Evolutionary conservation across 1,139 yeast genomes (phyloP).

Genomic region (Zygotorulaspora mrakii): DNA sequence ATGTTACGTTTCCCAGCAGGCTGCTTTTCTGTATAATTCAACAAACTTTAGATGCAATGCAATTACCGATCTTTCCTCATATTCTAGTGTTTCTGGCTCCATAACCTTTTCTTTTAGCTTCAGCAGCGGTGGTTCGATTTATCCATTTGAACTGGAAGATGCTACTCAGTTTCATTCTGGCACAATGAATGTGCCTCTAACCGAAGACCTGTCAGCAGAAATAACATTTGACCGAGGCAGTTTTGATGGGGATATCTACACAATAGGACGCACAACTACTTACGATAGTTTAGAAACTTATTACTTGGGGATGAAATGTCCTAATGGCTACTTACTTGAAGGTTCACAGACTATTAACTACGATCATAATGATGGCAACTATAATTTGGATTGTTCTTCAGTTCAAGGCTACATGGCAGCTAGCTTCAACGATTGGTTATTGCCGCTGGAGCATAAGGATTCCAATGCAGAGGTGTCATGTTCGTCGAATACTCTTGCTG

Average conservation of each 20-base stretch:
- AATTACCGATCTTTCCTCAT: constrained; percentile 22
- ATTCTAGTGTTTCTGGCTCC: constrained; percentile 28
- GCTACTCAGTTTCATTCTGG: constrained; percentile 33
- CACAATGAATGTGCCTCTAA: constrained; percentile 20
- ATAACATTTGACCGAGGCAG: constrained; percentile 29
- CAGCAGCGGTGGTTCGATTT: constrained; percentile 36
- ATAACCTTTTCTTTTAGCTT: constrained; percentile 34
- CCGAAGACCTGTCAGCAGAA: constrained; percentile 25
- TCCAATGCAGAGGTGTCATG: constrained; percentile 24
- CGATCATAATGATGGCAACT: constrained; percentile 23
- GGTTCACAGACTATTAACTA: constrained; percentile 32
- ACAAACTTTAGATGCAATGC: constrained; percentile 35
- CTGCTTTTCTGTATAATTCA: constrained; percentile 31
- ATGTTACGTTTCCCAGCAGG: constrained; percentile 37
- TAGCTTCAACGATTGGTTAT: constrained; percentile 35
- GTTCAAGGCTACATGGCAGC: constrained; percentile 30
- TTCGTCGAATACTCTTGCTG: constrained; percentile 21
- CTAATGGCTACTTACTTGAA: constrained; percentile 28
- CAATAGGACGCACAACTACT: constrained; percentile 34
- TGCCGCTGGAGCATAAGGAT: constrained; percentile 26
- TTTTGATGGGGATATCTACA: constrained; percentile 23
- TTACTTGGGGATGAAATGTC: constrained; percentile 36
- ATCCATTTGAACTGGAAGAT: constrained; percentile 32
- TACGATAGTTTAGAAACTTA: constrained; percentile 34
- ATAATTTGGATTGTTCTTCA: constrained; percentile 31